phyloP scores from a whole-genome alignment of 1,284 basidiomycete genomes.

The Wallemia mellicola region DNA sequence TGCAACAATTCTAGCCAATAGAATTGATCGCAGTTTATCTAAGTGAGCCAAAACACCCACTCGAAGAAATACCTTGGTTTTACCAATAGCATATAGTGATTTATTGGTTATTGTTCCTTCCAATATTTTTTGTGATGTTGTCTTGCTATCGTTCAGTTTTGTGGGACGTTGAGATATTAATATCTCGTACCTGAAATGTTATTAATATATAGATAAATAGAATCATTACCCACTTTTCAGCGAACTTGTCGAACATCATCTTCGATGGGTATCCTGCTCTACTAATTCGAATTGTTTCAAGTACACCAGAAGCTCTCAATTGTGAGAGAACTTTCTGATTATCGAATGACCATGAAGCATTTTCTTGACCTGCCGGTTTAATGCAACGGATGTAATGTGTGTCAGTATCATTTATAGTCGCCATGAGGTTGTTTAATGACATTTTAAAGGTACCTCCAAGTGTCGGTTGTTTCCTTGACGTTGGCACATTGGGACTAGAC shows the following conservation, averaged over 20 bases:
- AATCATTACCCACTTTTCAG: conserved; percentile 13
- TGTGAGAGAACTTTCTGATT: conserved; percentile 20
- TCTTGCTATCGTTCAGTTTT: conserved; percentile 14
- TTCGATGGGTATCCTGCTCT: conserved; percentile 19
- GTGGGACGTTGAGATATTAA: conserved; percentile 18
- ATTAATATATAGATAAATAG: not conserved
- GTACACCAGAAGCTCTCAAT: conserved; percentile 19
- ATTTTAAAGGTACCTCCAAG: conserved; percentile 20
- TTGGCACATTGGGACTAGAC: not conserved
- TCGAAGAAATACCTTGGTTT: conserved; percentile 21
- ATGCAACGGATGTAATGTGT: conserved; percentile 22
- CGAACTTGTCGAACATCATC: conserved; percentile 20
- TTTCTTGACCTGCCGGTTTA: conserved; percentile 20
- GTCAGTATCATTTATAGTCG: conserved; percentile 20
- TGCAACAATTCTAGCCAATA: conserved; percentile 16
- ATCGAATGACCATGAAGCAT: conserved; percentile 18
- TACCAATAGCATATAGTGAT: conserved; percentile 19
- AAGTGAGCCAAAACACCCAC: conserved; percentile 20
- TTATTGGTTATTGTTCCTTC: conserved; percentile 15
- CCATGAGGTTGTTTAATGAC: conserved; percentile 18
- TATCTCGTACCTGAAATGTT: conserved; percentile 10
- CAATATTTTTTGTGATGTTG: conserved; percentile 8
- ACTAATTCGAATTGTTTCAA: conserved; percentile 20
- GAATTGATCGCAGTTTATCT: conserved; percentile 16
- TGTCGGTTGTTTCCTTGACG: conserved; percentile 17